Evolutionary conservation across 2,329 filamentous ascomycete species (phyloP), one percentile per base, ranked within the genome.

Genomic region (Diaporthe citri): DNA sequence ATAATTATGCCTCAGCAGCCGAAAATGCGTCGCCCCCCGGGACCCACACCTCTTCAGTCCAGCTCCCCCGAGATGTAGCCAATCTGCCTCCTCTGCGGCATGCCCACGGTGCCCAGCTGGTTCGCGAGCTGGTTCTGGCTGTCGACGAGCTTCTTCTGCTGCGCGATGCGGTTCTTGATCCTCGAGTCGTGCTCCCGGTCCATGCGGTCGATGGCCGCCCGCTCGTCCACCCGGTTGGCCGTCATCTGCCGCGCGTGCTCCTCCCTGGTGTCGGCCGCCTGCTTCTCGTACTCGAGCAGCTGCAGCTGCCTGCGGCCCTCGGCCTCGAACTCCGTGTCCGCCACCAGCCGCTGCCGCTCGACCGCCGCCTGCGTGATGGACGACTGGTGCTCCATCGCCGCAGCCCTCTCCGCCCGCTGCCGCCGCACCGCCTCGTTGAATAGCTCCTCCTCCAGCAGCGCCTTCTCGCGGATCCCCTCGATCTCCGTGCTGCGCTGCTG

Each of bases 21-120:
- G 60, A 31, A 22, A 69, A 55, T 41, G n/a, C 22, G 25, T 46
- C n/a, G 25, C 28, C 22, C 34, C n/a, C 43, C 15, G 17, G 28
- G 48, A 5, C 56, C 56, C 56, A 60, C 56, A 39, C 22, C 6
- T 13, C 31, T 55, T 79, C 79, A 88, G 76, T 86, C 85, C 79
- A 90, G 74, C 82, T 90, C 89, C 64, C 85, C 85, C 60, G 87
- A 87, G 43, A 91, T 85, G 77, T 86, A 91, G n/a, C 89, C 89
- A 82, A 90, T 88, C 83, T 90, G 88, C 76, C 86, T 84, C 78
- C 87, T 82, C 56, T 80, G 81, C n/a, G 81, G 81, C 9, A 82
- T 81, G 39, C 81, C 81, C 25, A 77, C 77, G 46, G 73, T 77
- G 5, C 81, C 80, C 56, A 86, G 77, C 72, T 81, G 83, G 48